Percentiles rank a stretch among this genome's conserved stretches.
These are phyloP conservation scores for Rhynchospora tenuis DNA, from an alignment of 176 grass and related monocot genomes.

Conservation along the genomic window DNA sequence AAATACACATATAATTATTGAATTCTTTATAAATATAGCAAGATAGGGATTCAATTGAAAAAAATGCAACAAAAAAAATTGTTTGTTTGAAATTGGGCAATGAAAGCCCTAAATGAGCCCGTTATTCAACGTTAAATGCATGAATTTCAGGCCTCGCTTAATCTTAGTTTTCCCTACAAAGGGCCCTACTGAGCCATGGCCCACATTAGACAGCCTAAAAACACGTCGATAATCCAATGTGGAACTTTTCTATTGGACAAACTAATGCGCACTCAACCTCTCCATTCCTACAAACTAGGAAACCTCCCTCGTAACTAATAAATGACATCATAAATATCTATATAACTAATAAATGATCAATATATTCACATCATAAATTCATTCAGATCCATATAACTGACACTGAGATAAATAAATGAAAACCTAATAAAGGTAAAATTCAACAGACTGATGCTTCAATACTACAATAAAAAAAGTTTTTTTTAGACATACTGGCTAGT, in stretches of 20 bases:
- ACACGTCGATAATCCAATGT: slow-evolving; percentile 19
- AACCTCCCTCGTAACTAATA: not conserved
- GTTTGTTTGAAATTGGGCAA: too few species aligned
- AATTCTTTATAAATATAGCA: too few species aligned
- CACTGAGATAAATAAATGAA: too few species aligned
- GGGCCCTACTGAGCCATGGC: too few species aligned
- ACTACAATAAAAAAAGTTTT: not conserved
- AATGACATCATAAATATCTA: not conserved
- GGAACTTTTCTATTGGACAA: slow-evolving; percentile 11
- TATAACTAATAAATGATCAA: not conserved
- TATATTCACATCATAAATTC: not conserved
- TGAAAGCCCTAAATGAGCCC: too few species aligned
- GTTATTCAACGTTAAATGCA: not conserved
- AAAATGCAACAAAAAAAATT: too few species aligned
- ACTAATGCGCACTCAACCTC: not conserved
- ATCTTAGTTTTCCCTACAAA: not conserved
- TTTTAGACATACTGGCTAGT: too few species aligned
- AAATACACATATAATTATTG: too few species aligned
- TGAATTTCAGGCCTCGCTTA: not conserved
- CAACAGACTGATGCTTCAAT: not conserved
- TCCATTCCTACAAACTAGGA: not conserved
- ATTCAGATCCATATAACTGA: not conserved
- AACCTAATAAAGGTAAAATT: not conserved
- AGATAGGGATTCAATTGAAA: too few species aligned
- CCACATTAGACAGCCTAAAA: not conserved